These are phyloP conservation scores for Schoenoplectus tabernaemontani DNA, from an alignment of 202 grass and related monocot genomes.

Conservation along the genomic window DNA sequence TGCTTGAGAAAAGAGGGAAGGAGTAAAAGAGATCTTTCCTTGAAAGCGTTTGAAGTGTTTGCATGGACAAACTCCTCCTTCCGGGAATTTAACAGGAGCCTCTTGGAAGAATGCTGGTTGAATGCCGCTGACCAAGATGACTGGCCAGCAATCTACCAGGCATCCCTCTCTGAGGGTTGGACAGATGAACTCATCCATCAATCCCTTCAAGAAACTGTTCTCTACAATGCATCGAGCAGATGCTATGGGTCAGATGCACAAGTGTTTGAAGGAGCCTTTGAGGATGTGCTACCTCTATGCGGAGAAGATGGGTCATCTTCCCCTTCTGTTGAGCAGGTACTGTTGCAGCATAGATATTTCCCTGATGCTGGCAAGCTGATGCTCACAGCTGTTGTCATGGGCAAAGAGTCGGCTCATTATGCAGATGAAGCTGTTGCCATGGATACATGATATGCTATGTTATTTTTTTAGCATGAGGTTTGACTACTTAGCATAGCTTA, in stretches of 20 bases:
- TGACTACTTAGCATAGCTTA: neutral
- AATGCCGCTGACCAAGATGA: conserved; percentile 77
- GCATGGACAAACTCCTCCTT: conserved; percentile 77
- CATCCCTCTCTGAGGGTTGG: conserved; percentile 63
- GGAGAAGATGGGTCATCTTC: conserved; percentile 47
- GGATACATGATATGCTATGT: conserved; percentile 30
- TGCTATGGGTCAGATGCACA: conserved; percentile 54
- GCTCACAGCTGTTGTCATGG: conserved; percentile 65
- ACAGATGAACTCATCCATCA: conserved; percentile 56
- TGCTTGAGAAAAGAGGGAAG: conserved; percentile 47
- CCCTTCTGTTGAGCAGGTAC: conserved; percentile 68
- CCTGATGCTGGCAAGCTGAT: conserved; percentile 90
- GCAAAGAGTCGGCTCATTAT: conserved; percentile 33
- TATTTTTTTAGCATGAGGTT: neutral
- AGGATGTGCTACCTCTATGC: conserved; percentile 67
- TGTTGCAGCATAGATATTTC: conserved; percentile 77
- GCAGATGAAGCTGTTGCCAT: conserved; percentile 38
- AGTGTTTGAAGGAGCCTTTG: conserved; percentile 51
- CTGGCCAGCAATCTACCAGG: conserved; percentile 54
- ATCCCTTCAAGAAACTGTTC: conserved; percentile 41
- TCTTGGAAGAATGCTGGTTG: conserved; percentile 79
- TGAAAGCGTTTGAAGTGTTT: conserved; percentile 96
- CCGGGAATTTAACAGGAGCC: conserved; percentile 54
- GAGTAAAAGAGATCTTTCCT: conserved; percentile 35
- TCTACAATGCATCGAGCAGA: conserved; percentile 57